phyloP scores from a whole-genome alignment of 2,329 filamentous ascomycete genomes.

The Ambrosiella beaveri region DNA sequence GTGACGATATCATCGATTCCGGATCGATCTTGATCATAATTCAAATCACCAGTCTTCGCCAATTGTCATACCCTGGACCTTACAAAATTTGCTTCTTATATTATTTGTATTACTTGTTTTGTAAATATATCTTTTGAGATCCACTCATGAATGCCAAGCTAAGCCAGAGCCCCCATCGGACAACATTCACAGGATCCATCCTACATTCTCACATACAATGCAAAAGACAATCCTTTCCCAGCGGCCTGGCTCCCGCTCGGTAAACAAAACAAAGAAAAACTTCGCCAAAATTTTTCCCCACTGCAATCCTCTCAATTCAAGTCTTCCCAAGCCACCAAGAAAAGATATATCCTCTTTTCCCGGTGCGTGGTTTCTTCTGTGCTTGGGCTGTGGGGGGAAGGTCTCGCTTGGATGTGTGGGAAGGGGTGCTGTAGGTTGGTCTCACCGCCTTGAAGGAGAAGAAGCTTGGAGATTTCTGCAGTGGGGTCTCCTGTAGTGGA shows the following conservation, averaged over 20 bases:
- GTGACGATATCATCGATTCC: neutral
- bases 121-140: no score
- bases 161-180: neutral
- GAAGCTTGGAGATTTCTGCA: neutral
- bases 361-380: neutral
- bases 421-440: conserved; percentile 1
- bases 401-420: neutral
- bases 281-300: no score
- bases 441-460: neutral
- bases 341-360: neutral
- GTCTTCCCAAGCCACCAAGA: no score
- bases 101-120: no score
- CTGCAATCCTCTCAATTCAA: no score
- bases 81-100: no score
- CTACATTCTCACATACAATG: neutral
- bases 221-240: neutral
- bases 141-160: no score
- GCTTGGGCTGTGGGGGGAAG: neutral
- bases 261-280: neutral
- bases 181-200: neutral
- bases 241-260: neutral
- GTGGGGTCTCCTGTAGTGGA: neutral
- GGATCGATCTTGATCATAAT: no score
- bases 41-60: no score
- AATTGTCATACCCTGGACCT: no score